These are phyloP conservation scores for Fraxinus platypoda DNA, from an alignment of 305 asterid genomes.

Conservation along the genomic window DNA sequence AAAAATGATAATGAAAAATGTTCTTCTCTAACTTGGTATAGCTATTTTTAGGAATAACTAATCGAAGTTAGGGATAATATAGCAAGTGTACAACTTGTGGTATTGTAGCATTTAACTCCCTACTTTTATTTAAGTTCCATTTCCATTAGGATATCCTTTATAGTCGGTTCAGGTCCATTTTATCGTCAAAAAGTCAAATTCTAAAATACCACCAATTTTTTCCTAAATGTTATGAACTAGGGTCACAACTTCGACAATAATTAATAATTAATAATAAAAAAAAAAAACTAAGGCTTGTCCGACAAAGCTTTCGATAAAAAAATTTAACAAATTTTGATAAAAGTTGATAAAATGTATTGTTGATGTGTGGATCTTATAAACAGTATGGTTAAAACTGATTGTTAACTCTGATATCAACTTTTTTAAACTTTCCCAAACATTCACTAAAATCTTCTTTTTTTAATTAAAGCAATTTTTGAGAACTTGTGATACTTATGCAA, in stretches of 20 bases:
- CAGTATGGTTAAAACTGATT: too few species aligned
- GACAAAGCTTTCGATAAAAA: too few species aligned
- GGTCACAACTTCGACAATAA: background rate
- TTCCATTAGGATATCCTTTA: background rate
- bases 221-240: background rate
- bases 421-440: background rate
- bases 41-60: background rate
- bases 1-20: background rate
- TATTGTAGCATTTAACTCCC: background rate
- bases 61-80: background rate
- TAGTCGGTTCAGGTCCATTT: background rate
- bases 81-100: background rate
- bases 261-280: too few species aligned
- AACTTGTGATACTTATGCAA: background rate
- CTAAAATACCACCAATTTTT: background rate
- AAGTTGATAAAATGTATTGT: too few species aligned
- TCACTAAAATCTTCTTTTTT: too few species aligned
- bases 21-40: background rate
- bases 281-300: background rate
- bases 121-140: background rate
- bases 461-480: background rate
- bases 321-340: too few species aligned
- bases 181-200: background rate
- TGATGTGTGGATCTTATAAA: too few species aligned
- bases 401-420: background rate